A percentile compares a stretch with the other conserved stretches of the same genome.
Conservation (phyloP, 108 stramenopile genomes). For the Fragilaria crotonensis region DNA sequence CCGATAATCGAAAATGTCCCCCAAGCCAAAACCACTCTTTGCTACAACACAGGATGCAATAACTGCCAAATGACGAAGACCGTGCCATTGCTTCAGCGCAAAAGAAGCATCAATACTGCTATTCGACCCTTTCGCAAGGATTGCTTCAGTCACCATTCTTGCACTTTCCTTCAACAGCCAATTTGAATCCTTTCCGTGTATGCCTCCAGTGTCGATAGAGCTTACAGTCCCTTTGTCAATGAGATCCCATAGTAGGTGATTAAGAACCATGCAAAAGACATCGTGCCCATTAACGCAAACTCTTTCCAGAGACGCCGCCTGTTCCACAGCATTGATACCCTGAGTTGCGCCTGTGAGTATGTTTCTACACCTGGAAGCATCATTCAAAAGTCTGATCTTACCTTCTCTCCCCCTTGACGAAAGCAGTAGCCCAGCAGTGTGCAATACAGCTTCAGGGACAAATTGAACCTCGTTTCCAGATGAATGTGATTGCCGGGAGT, state of each 20-base stretch:
- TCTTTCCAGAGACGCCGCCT: conserved; percentile 69
- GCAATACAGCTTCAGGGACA: conserved; percentile 67
- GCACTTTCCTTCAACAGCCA: conserved; percentile 63
- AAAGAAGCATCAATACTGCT: conserved; percentile 54
- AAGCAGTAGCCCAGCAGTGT: conserved; percentile 62
- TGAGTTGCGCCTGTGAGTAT: too few species aligned
- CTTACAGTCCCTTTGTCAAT: conserved; percentile 56
- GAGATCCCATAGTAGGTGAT: conserved; percentile 65
- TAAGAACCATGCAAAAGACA: conserved; percentile 63
- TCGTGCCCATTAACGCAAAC: conserved; percentile 64
- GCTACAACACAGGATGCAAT: conserved; percentile 58
- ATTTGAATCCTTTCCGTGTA: conserved; percentile 18
- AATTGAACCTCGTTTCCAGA: conserved; percentile 37
- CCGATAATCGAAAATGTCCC: conserved; percentile 49
- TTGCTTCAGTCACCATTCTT: conserved; percentile 65
- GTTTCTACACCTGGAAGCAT: too few species aligned
- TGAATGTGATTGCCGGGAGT: background rate
- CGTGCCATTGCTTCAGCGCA: conserved; percentile 73
- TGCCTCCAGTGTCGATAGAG: conserved; percentile 22
- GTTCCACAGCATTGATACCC: conserved; percentile 57
- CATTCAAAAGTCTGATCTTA: too few species aligned
- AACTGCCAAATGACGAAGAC: conserved; percentile 58
- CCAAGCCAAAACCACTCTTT: conserved; percentile 53
- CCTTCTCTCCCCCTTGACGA: conserved; percentile 61
- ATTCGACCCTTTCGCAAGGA: conserved; percentile 49